A percentile compares a stretch with the other conserved stretches of the same genome.
These are phyloP conservation scores for maize (Zea mays) DNA, from an alignment of 176 grass and related monocot species.

Conservation along the genomic window Zm-B73-REFERENCE-NAM-5.0 NC_050101.1:156255501-156256000, in stretches of 20 bases:
- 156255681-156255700: background rate
- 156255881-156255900: constrained; percentile 4
- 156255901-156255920: background rate
- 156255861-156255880: constrained; percentile 84
- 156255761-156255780: constrained; percentile 10
- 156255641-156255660: background rate
- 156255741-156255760: background rate
- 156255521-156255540: background rate
- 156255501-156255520: background rate
- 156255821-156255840: constrained; percentile 97
- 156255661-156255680: background rate
- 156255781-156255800: constrained; percentile 43
- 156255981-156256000: background rate
- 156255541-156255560: background rate
- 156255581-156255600: background rate
- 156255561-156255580: background rate
- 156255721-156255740: background rate
- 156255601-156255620: background rate
- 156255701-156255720: background rate
- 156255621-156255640: background rate
- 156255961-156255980: background rate
- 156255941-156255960: background rate
- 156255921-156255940: constrained; percentile 5
- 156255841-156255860: constrained; percentile 93
- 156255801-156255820: constrained; percentile 97